These are phyloP conservation scores for Artemisia princeps DNA, from an alignment of 140 eudicot genomes.

Conservation along the genomic window DNA sequence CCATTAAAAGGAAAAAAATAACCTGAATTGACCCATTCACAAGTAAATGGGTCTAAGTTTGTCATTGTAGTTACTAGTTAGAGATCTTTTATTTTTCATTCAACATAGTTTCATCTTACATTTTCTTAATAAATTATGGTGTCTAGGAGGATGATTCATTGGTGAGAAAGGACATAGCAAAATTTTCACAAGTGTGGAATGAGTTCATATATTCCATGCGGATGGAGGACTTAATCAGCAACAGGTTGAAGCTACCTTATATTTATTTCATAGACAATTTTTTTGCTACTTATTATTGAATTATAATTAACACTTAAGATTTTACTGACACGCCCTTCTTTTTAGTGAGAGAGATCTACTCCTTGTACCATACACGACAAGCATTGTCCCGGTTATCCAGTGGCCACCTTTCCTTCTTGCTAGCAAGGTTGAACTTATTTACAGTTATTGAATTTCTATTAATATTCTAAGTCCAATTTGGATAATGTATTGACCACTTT, in stretches of 20 bases:
- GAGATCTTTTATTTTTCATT: background rate
- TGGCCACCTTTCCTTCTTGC: conserved; percentile 99
- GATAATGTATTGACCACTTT: conserved; percentile 23
- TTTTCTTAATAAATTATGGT: conserved; percentile 12
- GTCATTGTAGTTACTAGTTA: background rate
- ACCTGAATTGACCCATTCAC: background rate
- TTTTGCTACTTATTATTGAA: background rate
- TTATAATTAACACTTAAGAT: background rate
- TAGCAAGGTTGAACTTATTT: conserved; percentile 61
- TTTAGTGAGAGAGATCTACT: conserved; percentile 87
- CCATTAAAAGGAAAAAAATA: background rate
- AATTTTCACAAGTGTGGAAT: conserved; percentile 97
- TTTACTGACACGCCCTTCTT: conserved; percentile 11
- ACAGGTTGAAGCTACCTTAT: conserved; percentile 47
- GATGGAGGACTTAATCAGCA: conserved; percentile 80
- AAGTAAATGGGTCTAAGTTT: conserved; percentile 1
- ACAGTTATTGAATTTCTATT: background rate
- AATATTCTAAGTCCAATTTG: background rate
- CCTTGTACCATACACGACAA: conserved; percentile 83
- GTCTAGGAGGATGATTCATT: conserved; percentile 50
- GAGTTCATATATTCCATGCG: conserved; percentile 88
- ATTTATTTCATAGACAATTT: conserved; percentile 5
- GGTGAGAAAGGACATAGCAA: conserved; percentile 68
- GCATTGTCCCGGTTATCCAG: conserved; percentile 74
- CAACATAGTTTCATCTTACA: background rate